These are phyloP conservation scores for Aspergillus melleus DNA, from an alignment of 2,329 filamentous ascomycete species.

Conservation along the genomic window DNA sequence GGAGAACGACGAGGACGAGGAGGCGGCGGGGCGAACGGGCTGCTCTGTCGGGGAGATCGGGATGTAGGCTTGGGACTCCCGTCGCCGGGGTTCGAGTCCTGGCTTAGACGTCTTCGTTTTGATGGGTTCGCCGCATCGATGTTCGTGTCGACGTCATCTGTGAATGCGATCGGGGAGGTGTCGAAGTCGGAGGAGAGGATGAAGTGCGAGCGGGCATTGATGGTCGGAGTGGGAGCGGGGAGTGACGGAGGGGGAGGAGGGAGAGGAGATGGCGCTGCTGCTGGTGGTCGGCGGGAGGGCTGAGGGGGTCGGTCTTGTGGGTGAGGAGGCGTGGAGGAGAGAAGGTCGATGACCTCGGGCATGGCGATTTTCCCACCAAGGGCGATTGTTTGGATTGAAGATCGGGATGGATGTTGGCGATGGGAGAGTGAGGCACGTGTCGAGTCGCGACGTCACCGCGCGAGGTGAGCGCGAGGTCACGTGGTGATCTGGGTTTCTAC, in stretches of 20 bases:
- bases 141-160: conserved; percentile 22
- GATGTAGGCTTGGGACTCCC: not conserved
- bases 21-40: not conserved
- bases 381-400: no score
- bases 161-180: conserved; percentile 20
- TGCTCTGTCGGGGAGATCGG: not conserved
- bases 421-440: conserved; percentile 11
- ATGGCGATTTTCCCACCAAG: conserved; percentile 19
- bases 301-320: conserved; percentile 17
- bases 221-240: conserved; percentile 3
- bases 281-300: conserved; percentile 9
- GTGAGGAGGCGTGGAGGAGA: conserved; percentile 36
- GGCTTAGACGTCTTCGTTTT: conserved; percentile 33
- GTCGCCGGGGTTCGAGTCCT: conserved; percentile 12
- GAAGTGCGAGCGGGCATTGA: conserved; percentile 1
- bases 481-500: conserved; percentile 8
- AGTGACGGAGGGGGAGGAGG: conserved; percentile 5
- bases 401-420: not conserved
- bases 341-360: conserved; percentile 41
- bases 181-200: conserved; percentile 32
- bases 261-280: conserved; percentile 2
- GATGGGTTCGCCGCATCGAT: conserved; percentile 24
- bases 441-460: conserved; percentile 17
- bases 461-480: conserved; percentile 21
- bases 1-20: not conserved